Evolutionary conservation across 345 rosid genomes (phyloP).

Genomic region (Euphorbia lathyris): DNA sequence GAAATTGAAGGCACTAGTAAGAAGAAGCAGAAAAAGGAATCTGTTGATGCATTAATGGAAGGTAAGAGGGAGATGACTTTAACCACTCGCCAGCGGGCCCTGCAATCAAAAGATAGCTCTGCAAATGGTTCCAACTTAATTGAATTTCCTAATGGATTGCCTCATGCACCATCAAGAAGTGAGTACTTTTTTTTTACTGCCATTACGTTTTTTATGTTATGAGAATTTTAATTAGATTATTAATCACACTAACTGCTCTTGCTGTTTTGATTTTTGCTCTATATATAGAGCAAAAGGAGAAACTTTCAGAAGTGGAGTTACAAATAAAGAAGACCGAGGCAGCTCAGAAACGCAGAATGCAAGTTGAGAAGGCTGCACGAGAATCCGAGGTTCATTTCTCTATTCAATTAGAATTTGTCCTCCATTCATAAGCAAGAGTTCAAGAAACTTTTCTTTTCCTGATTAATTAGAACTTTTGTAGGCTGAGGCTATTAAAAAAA

Average conservation of each 20-base stretch:
- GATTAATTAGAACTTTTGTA: constrained; percentile 24
- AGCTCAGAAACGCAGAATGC: constrained; percentile 85
- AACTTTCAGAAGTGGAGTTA: constrained; percentile 75
- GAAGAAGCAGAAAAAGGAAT: constrained; percentile 56
- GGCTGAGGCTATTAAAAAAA: constrained; percentile 93
- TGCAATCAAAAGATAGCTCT: constrained; percentile 67
- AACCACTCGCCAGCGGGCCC: constrained; percentile 87
- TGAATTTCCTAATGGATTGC: constrained; percentile 90
- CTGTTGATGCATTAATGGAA: constrained; percentile 51
- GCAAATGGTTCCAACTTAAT: constrained; percentile 46
- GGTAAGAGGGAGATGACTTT: constrained; percentile 63
- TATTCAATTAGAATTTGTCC: constrained; percentile 8
- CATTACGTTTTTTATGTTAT: neutral
- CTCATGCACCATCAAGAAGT: constrained; percentile 93
- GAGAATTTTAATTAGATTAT: constrained; percentile 11
- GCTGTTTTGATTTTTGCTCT: constrained; percentile 9
- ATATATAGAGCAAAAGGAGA: constrained; percentile 76
- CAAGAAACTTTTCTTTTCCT: constrained; percentile 11
- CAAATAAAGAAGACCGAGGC: constrained; percentile 91
- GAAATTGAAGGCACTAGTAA: constrained; percentile 45
- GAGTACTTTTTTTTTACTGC: constrained; percentile 29
- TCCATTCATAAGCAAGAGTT: neutral
- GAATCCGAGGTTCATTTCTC: constrained; percentile 69
- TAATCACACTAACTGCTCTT: constrained; percentile 5
- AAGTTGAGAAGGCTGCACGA: constrained; percentile 83